Conservation (phyloP, 2,329 filamentous ascomycete species). For the Cladophialophora yegresii region DNA sequence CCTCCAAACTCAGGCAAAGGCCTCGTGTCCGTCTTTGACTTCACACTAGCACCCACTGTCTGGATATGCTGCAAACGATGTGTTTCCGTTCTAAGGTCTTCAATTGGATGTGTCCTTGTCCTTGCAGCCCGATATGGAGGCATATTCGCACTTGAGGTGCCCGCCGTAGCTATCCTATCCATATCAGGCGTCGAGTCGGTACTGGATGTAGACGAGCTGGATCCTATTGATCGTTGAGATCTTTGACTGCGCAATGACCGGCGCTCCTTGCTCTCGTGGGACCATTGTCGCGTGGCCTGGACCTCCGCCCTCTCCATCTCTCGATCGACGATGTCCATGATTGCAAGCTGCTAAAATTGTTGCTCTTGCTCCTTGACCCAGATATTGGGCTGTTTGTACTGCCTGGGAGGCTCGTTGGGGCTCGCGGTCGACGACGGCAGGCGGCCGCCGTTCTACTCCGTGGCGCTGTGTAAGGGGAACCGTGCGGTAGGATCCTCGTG, state of each 20-base stretch:
- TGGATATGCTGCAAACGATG: slow-evolving; percentile 44
- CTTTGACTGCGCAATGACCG: slow-evolving; percentile 29
- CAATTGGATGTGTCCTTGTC: slow-evolving; percentile 36
- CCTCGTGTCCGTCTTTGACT: slow-evolving; percentile 39
- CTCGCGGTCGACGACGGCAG: background rate
- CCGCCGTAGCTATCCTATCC: slow-evolving; percentile 35
- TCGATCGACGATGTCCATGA: slow-evolving; percentile 44
- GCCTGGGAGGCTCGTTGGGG: background rate
- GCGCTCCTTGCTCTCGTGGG: slow-evolving; percentile 31
- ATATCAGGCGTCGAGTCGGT: slow-evolving; percentile 32
- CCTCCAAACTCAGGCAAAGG: slow-evolving; percentile 52
- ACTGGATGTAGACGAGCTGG: slow-evolving; percentile 37
- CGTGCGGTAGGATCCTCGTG: background rate
- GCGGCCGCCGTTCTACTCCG: background rate
- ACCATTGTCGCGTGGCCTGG: slow-evolving; percentile 36
- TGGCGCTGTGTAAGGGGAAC: background rate
- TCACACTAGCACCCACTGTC: slow-evolving; percentile 45
- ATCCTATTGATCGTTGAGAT: slow-evolving; percentile 27
- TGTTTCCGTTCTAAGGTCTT: slow-evolving; percentile 36
- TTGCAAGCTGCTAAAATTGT: slow-evolving; percentile 3
- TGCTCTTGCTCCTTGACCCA: background rate
- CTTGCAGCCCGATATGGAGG: slow-evolving; percentile 20
- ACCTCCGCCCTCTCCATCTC: slow-evolving; percentile 45
- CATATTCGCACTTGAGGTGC: slow-evolving; percentile 18
- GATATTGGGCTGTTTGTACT: background rate